Evolutionary conservation across 345 rosid species (phyloP).

Genomic region (Rhodamnia argentea): DNA sequence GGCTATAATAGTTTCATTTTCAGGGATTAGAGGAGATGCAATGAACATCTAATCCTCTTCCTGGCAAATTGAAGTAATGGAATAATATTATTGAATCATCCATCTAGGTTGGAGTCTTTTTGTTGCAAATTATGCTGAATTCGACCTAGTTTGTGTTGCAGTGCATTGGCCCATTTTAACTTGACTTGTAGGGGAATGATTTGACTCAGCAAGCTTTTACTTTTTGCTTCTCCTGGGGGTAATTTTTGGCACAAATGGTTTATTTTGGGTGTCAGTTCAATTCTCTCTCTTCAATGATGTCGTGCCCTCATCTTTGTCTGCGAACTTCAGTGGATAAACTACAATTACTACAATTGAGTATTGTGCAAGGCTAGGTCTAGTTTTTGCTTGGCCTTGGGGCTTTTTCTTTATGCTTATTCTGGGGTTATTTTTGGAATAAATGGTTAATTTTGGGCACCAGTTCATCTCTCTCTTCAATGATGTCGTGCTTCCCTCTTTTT

Average conservation of each 20-base stretch:
- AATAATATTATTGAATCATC: too few relatives aligned
- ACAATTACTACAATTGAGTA: neutral
- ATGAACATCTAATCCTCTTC: neutral
- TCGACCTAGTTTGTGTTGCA: neutral
- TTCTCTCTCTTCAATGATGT: neutral
- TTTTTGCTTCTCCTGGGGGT: neutral
- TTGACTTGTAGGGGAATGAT: neutral
- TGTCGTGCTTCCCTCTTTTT: neutral
- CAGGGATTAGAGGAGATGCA: neutral
- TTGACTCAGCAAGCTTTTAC: neutral
- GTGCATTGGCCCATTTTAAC: neutral
- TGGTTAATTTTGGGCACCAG: neutral
- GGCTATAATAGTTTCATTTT: neutral
- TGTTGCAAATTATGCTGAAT: neutral
- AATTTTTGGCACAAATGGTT: neutral
- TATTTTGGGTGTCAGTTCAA: neutral
- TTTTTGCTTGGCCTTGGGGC: neutral
- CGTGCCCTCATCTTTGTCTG: neutral
- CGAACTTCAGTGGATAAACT: neutral
- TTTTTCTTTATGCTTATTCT: neutral
- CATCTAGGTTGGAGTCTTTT: neutral
- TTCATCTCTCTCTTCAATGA: neutral
- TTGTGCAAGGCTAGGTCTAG: neutral
- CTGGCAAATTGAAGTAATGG: neutral
- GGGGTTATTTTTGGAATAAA: neutral